Conservation (phyloP, 441 rosid species). For the Erodium trifolium region DNA sequence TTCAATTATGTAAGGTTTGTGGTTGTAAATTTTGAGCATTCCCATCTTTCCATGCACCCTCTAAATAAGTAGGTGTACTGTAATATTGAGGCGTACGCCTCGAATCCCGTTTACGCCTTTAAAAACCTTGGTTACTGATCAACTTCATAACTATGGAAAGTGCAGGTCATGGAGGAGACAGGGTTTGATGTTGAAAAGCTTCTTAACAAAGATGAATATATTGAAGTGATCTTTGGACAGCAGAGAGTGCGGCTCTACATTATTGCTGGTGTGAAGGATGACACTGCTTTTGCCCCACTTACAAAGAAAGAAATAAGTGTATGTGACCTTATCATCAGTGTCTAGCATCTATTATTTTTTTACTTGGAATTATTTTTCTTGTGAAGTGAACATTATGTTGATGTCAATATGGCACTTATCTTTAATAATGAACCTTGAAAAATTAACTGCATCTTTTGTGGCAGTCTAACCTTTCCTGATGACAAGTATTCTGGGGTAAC, state of each 20-base stretch:
- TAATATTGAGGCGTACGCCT: too few relatives aligned
- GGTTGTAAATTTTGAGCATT: too few relatives aligned
- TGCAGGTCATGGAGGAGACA: constrained; percentile 85
- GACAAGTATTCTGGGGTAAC: background rate
- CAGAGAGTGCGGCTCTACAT: constrained; percentile 94
- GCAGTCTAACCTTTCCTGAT: background rate
- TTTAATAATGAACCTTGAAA: too few relatives aligned
- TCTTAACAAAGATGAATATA: constrained; percentile 69
- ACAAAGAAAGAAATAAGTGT: constrained; percentile 98
- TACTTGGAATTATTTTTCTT: constrained; percentile 2
- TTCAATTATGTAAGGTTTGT: too few relatives aligned
- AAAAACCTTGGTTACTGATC: background rate
- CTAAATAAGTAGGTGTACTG: too few relatives aligned
- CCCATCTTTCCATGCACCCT: too few relatives aligned
- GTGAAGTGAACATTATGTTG: background rate
- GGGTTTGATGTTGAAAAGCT: constrained; percentile 82
- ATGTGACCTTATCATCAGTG: constrained; percentile 25
- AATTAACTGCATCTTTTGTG: background rate
- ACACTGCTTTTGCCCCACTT: constrained; percentile 82
- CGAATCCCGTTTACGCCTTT: too few relatives aligned
- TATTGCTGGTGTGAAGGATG: constrained; percentile 73
- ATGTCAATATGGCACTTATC: background rate
- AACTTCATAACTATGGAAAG: constrained; percentile 17
- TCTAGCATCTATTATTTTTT: background rate
- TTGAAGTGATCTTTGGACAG: constrained; percentile 81